These are phyloP conservation scores for Phylloporus sp. DNA, from an alignment of 1,284 basidiomycete genomes.

Conservation along the genomic window DNA sequence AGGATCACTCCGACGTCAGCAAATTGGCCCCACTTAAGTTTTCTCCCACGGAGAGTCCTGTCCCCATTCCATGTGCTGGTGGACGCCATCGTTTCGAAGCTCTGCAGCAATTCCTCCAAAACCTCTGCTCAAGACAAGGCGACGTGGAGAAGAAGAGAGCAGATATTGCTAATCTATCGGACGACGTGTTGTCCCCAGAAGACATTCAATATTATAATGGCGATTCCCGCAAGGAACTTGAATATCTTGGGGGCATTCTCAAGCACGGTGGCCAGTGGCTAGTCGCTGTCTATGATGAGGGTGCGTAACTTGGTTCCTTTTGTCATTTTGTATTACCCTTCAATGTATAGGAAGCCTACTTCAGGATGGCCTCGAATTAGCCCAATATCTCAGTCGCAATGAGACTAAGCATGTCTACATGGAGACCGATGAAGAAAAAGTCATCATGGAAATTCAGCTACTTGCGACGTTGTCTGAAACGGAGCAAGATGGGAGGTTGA, in stretches of 20 bases:
- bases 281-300: conserved; percentile 18
- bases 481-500: neutral
- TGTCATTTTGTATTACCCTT: neutral
- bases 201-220: conserved; percentile 2
- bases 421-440: conserved; percentile 17
- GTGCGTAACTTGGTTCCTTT: neutral
- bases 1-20: neutral
- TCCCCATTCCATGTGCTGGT: conserved; percentile 11
- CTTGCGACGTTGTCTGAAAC: conserved; percentile 3
- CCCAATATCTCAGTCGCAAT: conserved; percentile 19
- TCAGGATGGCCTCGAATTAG: conserved; percentile 5
- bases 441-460: conserved; percentile 22
- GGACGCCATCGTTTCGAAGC: conserved; percentile 15
- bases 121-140: too few relatives aligned
- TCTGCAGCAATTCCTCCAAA: neutral
- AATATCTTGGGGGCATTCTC: conserved; percentile 8
- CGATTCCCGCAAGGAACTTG: conserved; percentile 1
- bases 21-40: neutral
- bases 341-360: neutral
- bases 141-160: neutral
- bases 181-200: neutral
- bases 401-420: conserved; percentile 21
- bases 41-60: neutral
- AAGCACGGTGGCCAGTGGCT: conserved; percentile 12
- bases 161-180: neutral